Conservation (phyloP, 202 grass and related monocot species). For the Elaeis oleifera region DNA sequence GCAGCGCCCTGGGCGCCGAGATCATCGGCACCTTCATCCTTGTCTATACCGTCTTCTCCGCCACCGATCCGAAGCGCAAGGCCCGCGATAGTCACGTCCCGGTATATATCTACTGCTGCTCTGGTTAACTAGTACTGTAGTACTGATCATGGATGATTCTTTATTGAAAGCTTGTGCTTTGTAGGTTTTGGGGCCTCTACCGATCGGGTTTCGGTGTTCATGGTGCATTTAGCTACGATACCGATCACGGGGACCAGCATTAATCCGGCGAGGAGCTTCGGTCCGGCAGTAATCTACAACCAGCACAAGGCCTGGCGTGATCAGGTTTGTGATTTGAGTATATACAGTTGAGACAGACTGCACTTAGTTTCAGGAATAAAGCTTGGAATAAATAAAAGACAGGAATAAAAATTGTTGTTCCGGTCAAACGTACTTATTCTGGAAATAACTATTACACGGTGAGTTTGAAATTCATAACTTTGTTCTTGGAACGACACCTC, state of each 20-base stretch:
- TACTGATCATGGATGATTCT: too few relatives aligned
- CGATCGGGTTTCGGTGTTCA: slow-evolving; percentile 73
- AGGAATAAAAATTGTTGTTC: too few relatives aligned
- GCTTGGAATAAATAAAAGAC: too few relatives aligned
- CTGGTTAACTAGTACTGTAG: too few relatives aligned
- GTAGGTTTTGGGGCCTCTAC: slow-evolving; percentile 53
- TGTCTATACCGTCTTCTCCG: slow-evolving; percentile 54
- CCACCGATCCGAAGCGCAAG: slow-evolving; percentile 54
- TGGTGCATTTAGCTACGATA: slow-evolving; percentile 69
- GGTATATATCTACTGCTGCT: not conserved
- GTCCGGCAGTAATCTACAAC: slow-evolving; percentile 59
- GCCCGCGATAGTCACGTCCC: slow-evolving; percentile 51
- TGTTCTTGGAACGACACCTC: too few relatives aligned
- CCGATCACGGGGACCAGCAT: slow-evolving; percentile 73
- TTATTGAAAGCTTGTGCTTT: not conserved
- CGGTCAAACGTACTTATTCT: too few relatives aligned
- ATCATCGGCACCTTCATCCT: slow-evolving; percentile 65
- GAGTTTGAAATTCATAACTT: too few relatives aligned
- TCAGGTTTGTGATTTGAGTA: slow-evolving; percentile 29
- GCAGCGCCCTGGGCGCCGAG: slow-evolving; percentile 40
- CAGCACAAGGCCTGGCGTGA: slow-evolving; percentile 37
- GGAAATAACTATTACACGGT: too few relatives aligned
- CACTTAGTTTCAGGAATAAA: too few relatives aligned
- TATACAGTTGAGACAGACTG: not conserved
- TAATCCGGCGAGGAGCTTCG: slow-evolving; percentile 73